phyloP scores from a whole-genome alignment of 192 early-diverging fungal genomes.

The Rhizophagus prolifer region DNA sequence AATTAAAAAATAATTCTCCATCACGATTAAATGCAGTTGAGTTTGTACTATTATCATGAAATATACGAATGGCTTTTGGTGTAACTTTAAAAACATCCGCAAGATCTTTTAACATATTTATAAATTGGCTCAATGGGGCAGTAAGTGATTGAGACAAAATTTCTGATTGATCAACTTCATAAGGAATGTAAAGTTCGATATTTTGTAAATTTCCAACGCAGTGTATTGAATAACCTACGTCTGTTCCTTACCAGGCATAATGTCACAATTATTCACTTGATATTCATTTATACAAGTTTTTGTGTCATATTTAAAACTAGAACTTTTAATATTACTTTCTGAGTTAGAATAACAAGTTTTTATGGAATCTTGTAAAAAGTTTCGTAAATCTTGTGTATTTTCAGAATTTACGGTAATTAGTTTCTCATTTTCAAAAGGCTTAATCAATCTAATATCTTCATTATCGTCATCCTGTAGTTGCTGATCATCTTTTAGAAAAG shows the following conservation, averaged over 20 bases:
- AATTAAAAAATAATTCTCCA: constrained; percentile 79
- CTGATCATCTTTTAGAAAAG: too few species aligned
- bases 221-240: constrained; percentile 36
- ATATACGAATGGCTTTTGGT: constrained; percentile 64
- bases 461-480: neutral
- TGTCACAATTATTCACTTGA: constrained; percentile 48
- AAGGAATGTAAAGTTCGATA: constrained; percentile 35
- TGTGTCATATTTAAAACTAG: constrained; percentile 6
- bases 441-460: neutral
- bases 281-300: constrained; percentile 30
- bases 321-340: neutral
- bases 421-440: neutral
- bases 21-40: constrained; percentile 82
- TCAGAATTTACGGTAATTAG: neutral
- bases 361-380: constrained; percentile 25
- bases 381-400: neutral
- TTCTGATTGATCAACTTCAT: constrained; percentile 35
- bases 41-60: constrained; percentile 65
- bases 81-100: constrained; percentile 67
- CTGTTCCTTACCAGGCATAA: constrained; percentile 39
- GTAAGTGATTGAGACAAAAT: constrained; percentile 41
- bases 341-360: constrained; percentile 38
- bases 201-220: constrained; percentile 40
- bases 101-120: constrained; percentile 40
- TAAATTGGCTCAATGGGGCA: constrained; percentile 42